Conservation (phyloP, 1,284 basidiomycete species). For the Porodaedalea pini region DNA sequence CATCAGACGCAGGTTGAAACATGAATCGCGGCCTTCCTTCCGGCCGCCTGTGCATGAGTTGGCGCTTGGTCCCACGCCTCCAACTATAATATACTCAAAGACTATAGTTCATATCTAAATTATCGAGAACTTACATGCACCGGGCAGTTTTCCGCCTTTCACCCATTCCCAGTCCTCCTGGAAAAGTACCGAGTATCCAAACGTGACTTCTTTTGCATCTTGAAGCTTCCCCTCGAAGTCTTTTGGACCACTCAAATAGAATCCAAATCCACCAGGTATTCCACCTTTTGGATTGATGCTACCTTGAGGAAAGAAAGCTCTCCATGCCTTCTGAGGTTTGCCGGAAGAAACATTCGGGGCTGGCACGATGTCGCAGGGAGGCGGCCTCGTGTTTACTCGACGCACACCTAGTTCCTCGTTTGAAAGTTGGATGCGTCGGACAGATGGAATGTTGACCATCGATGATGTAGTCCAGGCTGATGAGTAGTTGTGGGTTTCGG, state of each 20-base stretch:
- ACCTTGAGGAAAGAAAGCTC: slow-evolving; percentile 56
- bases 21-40: slow-evolving; percentile 26
- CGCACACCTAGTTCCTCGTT: slow-evolving; percentile 47
- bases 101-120: not conserved
- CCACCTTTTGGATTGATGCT: slow-evolving; percentile 53
- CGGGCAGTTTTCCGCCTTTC: slow-evolving; percentile 32
- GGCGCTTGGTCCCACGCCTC: slow-evolving; percentile 25
- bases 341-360: slow-evolving; percentile 27
- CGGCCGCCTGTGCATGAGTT: slow-evolving; percentile 30
- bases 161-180: slow-evolving; percentile 29
- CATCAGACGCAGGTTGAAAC: slow-evolving; percentile 31
- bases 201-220: slow-evolving; percentile 25
- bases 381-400: slow-evolving; percentile 38
- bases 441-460: not conserved
- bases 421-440: not conserved
- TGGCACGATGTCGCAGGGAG: slow-evolving; percentile 38
- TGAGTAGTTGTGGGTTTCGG: slow-evolving; percentile 1
- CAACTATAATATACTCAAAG: slow-evolving; percentile 15
- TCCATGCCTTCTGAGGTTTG: slow-evolving; percentile 44
- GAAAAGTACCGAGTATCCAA: slow-evolving; percentile 30
- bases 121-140: slow-evolving; percentile 26
- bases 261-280: slow-evolving; percentile 35
- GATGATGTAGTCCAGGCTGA: slow-evolving; percentile 18
- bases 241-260: slow-evolving; percentile 27
- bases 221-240: slow-evolving; percentile 15